Conservation (phyloP, 768 basidiomycete genomes). For the Auricularia sp. region DNA sequence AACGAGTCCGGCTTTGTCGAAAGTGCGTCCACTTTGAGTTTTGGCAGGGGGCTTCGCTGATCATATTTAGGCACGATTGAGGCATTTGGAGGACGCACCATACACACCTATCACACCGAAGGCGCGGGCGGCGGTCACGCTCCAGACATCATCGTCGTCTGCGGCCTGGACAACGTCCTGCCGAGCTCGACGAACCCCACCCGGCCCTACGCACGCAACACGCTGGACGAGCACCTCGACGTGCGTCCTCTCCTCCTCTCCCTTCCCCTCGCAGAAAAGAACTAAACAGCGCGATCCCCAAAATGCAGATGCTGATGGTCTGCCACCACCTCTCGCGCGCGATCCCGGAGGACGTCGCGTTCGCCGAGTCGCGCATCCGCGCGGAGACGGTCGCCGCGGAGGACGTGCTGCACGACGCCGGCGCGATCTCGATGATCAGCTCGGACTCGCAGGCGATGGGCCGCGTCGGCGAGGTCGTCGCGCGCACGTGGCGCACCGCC, state of each 20-base stretch:
- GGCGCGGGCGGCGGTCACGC: constrained; percentile 95
- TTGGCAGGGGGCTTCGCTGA: constrained; percentile 1
- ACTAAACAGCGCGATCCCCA: not conserved
- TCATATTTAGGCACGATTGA: constrained; percentile 61
- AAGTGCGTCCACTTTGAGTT: constrained; percentile 35
- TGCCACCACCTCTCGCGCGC: constrained; percentile 89
- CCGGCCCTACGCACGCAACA: constrained; percentile 82
- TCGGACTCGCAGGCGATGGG: constrained; percentile 99
- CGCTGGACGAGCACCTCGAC: constrained; percentile 93
- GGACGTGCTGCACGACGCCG: constrained; percentile 84
- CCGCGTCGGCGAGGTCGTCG: constrained; percentile 87
- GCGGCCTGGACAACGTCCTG: constrained; percentile 77
- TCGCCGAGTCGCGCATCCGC: constrained; percentile 94
- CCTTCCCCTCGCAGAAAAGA: no score
- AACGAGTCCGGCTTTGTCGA: constrained; percentile 98
- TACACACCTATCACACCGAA: constrained; percentile 96
- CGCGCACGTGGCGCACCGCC: constrained; percentile 92
- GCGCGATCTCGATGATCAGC: constrained; percentile 94
- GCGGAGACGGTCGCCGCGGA: constrained; percentile 96
- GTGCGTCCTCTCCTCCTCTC: constrained; percentile 34
- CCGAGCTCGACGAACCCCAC: constrained; percentile 98
- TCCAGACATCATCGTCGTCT: constrained; percentile 97
- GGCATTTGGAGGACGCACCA: constrained; percentile 83
- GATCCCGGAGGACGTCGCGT: constrained; percentile 90
- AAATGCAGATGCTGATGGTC: constrained; percentile 92